phyloP scores from a whole-genome alignment of 306 rosid species.

The Rosa rugosa region DNA sequence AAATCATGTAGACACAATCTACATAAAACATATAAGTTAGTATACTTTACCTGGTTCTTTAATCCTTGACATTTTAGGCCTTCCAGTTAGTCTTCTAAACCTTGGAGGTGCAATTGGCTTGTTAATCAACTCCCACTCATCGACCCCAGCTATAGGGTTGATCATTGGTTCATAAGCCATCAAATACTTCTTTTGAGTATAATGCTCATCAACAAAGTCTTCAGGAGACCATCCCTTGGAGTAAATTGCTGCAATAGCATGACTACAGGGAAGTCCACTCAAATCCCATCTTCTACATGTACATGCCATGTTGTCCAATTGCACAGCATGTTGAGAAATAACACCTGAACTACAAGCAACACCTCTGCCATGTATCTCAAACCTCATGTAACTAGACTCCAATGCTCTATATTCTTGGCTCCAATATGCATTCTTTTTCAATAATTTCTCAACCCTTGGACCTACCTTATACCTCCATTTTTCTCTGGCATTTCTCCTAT shows the following conservation, averaged over 20 bases:
- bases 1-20: too few species aligned
- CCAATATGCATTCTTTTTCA: not conserved
- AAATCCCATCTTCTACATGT: not conserved
- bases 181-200: not conserved
- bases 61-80: not conserved
- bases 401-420: not conserved
- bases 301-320: not conserved
- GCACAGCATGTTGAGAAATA: not conserved
- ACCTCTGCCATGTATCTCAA: not conserved
- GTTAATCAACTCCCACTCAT: not conserved
- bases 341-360: not conserved
- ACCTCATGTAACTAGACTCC: not conserved
- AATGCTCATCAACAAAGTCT: not conserved
- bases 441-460: not conserved
- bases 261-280: not conserved
- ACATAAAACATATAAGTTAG: too few species aligned
- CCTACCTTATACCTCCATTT: not conserved
- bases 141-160: not conserved
- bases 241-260: not conserved
- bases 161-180: not conserved
- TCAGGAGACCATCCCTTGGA: not conserved
- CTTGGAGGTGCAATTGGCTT: not conserved
- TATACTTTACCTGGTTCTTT: not conserved
- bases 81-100: not conserved
- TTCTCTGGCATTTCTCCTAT: not conserved